A percentile compares a stretch with the other conserved stretches of the same genome.
These are phyloP conservation scores for Sporothrix protearum DNA, from an alignment of 2,329 filamentous ascomycete species.

Conservation along the genomic window DNA sequence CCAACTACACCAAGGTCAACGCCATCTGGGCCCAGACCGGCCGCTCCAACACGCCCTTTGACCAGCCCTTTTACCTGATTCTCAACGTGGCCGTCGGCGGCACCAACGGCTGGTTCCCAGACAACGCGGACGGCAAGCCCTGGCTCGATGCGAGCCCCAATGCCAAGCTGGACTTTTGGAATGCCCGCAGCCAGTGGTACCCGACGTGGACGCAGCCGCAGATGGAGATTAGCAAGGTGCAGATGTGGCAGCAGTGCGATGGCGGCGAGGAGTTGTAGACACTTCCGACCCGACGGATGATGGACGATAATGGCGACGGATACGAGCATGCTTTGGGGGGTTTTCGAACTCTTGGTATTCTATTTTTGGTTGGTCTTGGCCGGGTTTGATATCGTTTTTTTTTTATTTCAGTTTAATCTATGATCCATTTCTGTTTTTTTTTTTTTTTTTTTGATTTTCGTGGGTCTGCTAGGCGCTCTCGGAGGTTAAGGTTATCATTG, in stretches of 20 bases:
- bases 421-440: no score
- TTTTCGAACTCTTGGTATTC: neutral
- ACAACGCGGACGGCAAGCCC: constrained; percentile 68
- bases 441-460: neutral
- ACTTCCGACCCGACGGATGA: neutral
- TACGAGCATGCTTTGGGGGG: neutral
- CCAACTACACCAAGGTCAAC: constrained; percentile 62
- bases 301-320: neutral
- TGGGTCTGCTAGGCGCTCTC: neutral
- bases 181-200: constrained; percentile 60
- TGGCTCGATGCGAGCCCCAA: constrained; percentile 68
- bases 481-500: neutral
- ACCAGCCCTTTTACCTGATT: constrained; percentile 72
- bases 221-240: constrained; percentile 66
- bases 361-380: neutral
- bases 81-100: constrained; percentile 72
- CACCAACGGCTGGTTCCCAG: constrained; percentile 80
- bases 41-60: constrained; percentile 65
- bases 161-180: constrained; percentile 75
- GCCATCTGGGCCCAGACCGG: constrained; percentile 64
- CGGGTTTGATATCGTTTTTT: neutral
- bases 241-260: constrained; percentile 68
- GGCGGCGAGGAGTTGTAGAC: constrained; percentile 52
- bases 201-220: constrained; percentile 68
- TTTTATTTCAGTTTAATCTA: no score